Conservation (phyloP, 1,139 yeast genomes). For the Lodderomyces theae region DNA sequence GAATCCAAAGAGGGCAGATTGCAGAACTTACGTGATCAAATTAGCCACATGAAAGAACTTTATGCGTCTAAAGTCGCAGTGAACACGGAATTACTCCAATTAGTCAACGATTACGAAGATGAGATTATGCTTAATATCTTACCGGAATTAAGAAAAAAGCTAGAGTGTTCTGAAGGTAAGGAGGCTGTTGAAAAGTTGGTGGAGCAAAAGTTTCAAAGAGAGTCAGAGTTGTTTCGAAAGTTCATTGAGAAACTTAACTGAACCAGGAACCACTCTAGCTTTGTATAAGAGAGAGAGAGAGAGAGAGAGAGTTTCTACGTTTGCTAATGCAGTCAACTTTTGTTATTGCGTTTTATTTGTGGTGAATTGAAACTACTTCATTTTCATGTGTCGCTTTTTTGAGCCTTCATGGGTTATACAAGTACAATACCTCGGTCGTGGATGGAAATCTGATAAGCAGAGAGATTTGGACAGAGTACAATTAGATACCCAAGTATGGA, state of each 20-base stretch:
- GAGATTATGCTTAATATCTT: conserved; percentile 1
- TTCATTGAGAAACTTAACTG: background rate
- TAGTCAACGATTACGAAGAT: conserved; percentile 5
- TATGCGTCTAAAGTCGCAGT: background rate
- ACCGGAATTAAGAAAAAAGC: conserved; percentile 3
- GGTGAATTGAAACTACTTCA: too few species aligned
- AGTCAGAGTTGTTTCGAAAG: conserved; percentile 1
- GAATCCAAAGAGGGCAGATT: background rate
- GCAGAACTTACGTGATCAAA: background rate
- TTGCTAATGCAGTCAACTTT: too few species aligned
- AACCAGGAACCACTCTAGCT: too few species aligned
- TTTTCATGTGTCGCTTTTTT: too few species aligned
- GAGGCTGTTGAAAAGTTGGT: background rate
- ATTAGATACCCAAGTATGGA: too few species aligned
- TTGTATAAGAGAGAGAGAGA: too few species aligned
- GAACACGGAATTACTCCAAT: conserved; percentile 1
- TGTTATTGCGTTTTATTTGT: too few species aligned
- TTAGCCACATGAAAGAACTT: background rate
- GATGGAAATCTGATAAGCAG: too few species aligned
- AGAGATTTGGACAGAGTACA: too few species aligned
- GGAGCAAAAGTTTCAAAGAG: conserved; percentile 3
- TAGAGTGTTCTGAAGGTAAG: background rate
- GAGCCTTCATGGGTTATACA: too few species aligned
- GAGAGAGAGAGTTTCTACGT: too few species aligned
- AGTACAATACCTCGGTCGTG: too few species aligned